phyloP scores from a whole-genome alignment of 2,329 filamentous ascomycete genomes.

The Pseudogymnoascus sp. region DNA sequence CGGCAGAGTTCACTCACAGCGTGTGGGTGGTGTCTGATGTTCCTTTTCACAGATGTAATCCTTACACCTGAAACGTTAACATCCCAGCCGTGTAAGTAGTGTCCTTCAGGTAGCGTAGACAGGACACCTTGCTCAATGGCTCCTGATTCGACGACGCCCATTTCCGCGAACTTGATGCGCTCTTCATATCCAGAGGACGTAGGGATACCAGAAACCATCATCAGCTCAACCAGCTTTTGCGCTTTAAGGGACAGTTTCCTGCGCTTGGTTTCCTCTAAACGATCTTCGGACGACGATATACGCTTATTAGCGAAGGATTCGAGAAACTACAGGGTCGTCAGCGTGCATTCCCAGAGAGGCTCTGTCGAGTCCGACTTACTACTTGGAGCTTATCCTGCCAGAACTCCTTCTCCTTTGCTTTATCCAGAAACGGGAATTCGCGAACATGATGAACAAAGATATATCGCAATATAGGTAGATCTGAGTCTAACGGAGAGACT shows the following conservation, averaged over 20 bases:
- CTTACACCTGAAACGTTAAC: slow-evolving; percentile 89
- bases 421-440: slow-evolving; percentile 95
- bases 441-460: slow-evolving; percentile 98
- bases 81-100: slow-evolving; percentile 93
- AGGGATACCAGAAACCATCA: slow-evolving; percentile 97
- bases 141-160: slow-evolving; percentile 90
- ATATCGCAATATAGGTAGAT: slow-evolving; percentile 86
- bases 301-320: slow-evolving; percentile 96
- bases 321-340: slow-evolving; percentile 61
- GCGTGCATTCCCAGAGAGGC: slow-evolving; percentile 9
- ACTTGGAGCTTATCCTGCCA: slow-evolving; percentile 98
- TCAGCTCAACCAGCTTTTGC: slow-evolving; percentile 91
- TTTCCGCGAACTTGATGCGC: slow-evolving; percentile 89
- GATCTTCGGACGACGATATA: slow-evolving; percentile 93
- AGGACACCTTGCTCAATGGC: slow-evolving; percentile 87
- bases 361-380: slow-evolving; percentile 47
- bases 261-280: slow-evolving; percentile 91
- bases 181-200: slow-evolving; percentile 97
- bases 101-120: slow-evolving; percentile 80
- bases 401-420: slow-evolving; percentile 96
- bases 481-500: slow-evolving; percentile 85
- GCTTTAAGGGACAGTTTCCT: slow-evolving; percentile 87
- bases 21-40: slow-evolving; percentile 83
- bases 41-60: slow-evolving; percentile 72
- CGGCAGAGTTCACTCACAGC: slow-evolving; percentile 50